Conservation (phyloP, 805 yeast genomes). For the Jamesozyma spencerorum region DNA sequence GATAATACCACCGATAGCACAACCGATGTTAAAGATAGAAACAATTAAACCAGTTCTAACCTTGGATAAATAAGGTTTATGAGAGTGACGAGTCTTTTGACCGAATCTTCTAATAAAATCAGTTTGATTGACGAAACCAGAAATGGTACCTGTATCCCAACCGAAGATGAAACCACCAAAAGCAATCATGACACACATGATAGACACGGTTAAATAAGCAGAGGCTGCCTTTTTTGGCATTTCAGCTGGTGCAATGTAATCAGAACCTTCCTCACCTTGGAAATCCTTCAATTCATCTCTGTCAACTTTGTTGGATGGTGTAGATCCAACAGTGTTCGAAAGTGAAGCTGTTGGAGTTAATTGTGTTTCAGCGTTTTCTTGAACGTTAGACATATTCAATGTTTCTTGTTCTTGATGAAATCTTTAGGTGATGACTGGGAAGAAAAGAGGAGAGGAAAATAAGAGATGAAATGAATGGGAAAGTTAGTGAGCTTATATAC, state of each 20-base stretch:
- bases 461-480: no score
- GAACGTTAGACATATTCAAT: no score
- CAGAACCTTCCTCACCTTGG: background rate
- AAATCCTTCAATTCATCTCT: slow-evolving; percentile 13
- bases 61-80: background rate
- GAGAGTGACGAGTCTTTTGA: slow-evolving; percentile 4
- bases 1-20: no score
- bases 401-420: no score
- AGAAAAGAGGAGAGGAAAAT: no score
- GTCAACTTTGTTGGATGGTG: slow-evolving; percentile 21
- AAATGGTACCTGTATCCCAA: slow-evolving; percentile 1
- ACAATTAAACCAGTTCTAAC: no score
- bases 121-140: background rate
- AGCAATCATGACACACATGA: background rate
- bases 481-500: no score
- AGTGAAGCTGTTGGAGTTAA: slow-evolving; percentile 9
- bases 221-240: background rate
- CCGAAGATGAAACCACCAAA: slow-evolving; percentile 1
- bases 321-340: slow-evolving; percentile 15
- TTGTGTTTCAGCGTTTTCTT: no score
- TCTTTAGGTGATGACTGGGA: no score
- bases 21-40: no score
- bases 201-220: background rate
- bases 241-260: background rate
- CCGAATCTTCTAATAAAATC: slow-evolving; percentile 1